phyloP scores from a whole-genome alignment of 2,329 filamentous ascomycete genomes.

The Verticillium zaregamsianum region DNA sequence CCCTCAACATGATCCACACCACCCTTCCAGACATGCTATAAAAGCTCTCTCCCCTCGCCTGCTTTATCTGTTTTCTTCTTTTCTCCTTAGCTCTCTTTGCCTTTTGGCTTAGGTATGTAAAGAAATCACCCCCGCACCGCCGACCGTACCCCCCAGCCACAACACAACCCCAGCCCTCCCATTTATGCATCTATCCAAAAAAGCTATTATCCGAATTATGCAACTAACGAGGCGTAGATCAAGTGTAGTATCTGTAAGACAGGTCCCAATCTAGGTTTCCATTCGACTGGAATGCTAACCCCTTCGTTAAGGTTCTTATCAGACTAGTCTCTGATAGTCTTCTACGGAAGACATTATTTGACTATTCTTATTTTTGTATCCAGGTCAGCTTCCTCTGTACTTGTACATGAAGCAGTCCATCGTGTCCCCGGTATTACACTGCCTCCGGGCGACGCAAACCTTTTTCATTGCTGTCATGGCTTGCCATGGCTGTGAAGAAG shows the following conservation, averaged over 20 bases:
- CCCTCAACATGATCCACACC: too few species aligned
- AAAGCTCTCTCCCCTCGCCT: too few species aligned
- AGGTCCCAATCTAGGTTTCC: too few species aligned
- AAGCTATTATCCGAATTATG: too few species aligned
- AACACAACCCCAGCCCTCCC: neutral
- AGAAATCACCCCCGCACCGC: neutral
- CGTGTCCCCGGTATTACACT: neutral
- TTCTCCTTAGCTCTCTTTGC: neutral
- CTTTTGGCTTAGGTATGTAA: neutral
- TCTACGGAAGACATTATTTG: neutral
- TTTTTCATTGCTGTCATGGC: neutral
- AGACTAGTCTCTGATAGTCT: neutral
- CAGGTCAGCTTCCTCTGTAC: neutral
- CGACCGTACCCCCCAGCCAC: neutral
- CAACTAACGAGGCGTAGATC: neutral
- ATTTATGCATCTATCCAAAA: neutral
- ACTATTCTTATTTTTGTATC: neutral
- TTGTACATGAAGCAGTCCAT: neutral
- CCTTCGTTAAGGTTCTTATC: too few species aligned
- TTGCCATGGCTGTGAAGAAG: neutral
- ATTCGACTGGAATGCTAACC: too few species aligned
- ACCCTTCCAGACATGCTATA: too few species aligned
- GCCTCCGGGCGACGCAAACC: neutral
- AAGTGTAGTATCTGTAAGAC: too few species aligned
- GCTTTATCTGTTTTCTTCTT: neutral